Conservation (phyloP, 208 protist species). For the Novymonas esmeraldas region DNA sequence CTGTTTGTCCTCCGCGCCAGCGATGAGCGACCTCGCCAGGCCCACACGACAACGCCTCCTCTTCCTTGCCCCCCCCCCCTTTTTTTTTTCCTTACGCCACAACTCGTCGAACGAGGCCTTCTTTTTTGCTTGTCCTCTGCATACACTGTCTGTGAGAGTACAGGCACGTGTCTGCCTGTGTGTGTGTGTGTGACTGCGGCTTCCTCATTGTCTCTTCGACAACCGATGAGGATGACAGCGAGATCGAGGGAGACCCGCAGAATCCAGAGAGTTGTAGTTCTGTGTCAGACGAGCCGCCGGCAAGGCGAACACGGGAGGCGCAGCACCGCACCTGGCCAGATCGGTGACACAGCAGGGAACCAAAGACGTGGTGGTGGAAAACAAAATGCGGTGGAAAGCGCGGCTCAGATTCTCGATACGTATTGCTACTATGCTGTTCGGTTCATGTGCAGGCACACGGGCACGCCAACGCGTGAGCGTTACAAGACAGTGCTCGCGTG, state of each 20-base stretch:
- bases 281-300: neutral
- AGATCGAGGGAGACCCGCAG: slow-evolving; percentile 21
- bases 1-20: too few species aligned
- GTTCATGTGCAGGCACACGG: neutral
- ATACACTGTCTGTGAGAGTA: too few species aligned
- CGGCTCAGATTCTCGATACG: slow-evolving; percentile 60
- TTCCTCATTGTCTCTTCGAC: slow-evolving; percentile 30
- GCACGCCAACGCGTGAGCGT: neutral
- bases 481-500: neutral
- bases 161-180: too few species aligned
- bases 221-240: slow-evolving; percentile 47
- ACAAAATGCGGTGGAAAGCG: neutral
- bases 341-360: neutral
- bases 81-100: too few species aligned
- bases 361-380: neutral
- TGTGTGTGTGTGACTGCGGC: neutral
- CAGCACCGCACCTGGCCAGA: neutral
- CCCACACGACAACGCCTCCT: too few species aligned
- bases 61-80: too few species aligned
- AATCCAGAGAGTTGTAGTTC: slow-evolving; percentile 53
- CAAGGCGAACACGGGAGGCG: neutral
- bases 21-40: too few species aligned
- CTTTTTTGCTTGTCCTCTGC: too few species aligned
- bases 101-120: too few species aligned
- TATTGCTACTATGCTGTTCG: slow-evolving; percentile 45